These are phyloP conservation scores for Coniochaeta pulveracea DNA, from an alignment of 2,329 filamentous ascomycete species.

Conservation along the genomic window DNA sequence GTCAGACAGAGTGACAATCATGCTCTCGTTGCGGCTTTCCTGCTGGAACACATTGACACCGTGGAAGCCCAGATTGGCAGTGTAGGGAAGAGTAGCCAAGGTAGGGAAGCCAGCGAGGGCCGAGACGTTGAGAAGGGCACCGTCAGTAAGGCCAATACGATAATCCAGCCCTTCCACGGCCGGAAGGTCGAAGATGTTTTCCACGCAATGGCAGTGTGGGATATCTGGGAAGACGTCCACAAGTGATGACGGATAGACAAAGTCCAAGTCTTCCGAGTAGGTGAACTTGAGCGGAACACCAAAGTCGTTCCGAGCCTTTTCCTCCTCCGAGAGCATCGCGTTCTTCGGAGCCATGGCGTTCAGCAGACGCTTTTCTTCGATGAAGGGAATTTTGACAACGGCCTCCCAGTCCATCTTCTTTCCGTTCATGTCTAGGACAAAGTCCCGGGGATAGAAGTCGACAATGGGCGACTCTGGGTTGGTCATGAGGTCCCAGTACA, in stretches of 20 bases:
- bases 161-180: conserved; percentile 83
- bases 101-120: conserved; percentile 93
- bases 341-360: conserved; percentile 81
- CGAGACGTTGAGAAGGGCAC: conserved; percentile 67
- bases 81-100: conserved; percentile 74
- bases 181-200: conserved; percentile 93
- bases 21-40: conserved; percentile 92
- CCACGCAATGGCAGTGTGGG: conserved; percentile 75
- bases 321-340: conserved; percentile 60
- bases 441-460: conserved; percentile 95
- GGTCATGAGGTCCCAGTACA: conserved; percentile 91
- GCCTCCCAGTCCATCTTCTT: conserved; percentile 99
- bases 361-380: conserved; percentile 80
- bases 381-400: conserved; percentile 97
- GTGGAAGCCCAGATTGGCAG: conserved; percentile 71
- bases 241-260: conserved; percentile 76
- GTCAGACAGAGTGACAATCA: conserved; percentile 76
- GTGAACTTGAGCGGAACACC: conserved; percentile 90
- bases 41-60: conserved; percentile 92
- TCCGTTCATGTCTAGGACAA: conserved; percentile 97
- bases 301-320: conserved; percentile 78
- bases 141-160: conserved; percentile 71
- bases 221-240: conserved; percentile 86
- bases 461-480: conserved; percentile 83
- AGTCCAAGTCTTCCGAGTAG: conserved; percentile 67